Evolutionary conservation across 2,329 filamentous ascomycete genomes (phyloP).

Genomic region (Aureobasidium sp.): DNA sequence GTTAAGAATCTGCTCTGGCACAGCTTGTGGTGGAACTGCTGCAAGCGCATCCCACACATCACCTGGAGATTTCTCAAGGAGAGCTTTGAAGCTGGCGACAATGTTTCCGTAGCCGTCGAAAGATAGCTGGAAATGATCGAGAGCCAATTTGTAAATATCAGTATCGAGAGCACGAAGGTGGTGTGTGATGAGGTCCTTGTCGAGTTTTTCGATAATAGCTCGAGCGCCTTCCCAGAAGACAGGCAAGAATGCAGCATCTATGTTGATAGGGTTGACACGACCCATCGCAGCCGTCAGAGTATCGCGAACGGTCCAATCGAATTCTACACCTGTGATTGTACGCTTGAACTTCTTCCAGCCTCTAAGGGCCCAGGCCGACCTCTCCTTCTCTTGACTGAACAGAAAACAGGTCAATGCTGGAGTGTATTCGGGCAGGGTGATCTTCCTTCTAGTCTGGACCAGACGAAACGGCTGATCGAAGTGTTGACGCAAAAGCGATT

Average conservation of each 20-base stretch:
- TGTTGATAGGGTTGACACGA: constrained; percentile 51
- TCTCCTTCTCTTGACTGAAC: constrained; percentile 62
- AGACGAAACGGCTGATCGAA: constrained; percentile 81
- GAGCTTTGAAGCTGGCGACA: constrained; percentile 60
- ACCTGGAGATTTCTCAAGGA: constrained; percentile 67
- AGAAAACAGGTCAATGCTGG: constrained; percentile 81
- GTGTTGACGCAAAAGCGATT: constrained; percentile 46
- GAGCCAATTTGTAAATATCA: constrained; percentile 52
- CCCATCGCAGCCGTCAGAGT: constrained; percentile 62
- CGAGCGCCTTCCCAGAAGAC: constrained; percentile 74
- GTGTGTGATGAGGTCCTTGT: constrained; percentile 67
- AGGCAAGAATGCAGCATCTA: constrained; percentile 50
- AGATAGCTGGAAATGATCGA: constrained; percentile 56
- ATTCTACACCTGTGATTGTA: constrained; percentile 62
- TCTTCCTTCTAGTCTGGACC: constrained; percentile 68
- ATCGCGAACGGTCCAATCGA: constrained; percentile 79
- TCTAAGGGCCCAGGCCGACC: constrained; percentile 60
- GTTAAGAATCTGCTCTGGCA: constrained; percentile 77
- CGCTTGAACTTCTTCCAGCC: constrained; percentile 62
- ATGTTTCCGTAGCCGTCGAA: constrained; percentile 56
- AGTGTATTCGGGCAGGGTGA: constrained; percentile 68
- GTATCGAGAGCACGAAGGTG: constrained; percentile 73
- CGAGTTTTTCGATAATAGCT: constrained; percentile 65
- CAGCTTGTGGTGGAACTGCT: constrained; percentile 67
- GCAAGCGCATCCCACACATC: constrained; percentile 87